phyloP scores from a whole-genome alignment of 2,329 filamentous ascomycete genomes.

The Fusarium sp. region DNA sequence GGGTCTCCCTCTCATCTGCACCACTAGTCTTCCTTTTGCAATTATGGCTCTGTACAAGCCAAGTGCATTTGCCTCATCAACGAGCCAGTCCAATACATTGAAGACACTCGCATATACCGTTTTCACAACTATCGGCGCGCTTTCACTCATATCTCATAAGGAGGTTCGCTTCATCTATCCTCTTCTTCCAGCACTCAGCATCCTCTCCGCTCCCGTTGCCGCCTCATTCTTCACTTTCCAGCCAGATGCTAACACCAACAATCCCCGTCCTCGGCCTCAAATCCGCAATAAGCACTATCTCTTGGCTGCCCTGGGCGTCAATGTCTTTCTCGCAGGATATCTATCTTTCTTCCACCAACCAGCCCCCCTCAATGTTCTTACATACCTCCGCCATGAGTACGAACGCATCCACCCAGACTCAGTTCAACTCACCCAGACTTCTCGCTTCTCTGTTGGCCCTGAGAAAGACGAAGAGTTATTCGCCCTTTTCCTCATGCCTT shows the following conservation, averaged over 20 bases:
- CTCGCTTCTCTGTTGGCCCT: conserved; percentile 41
- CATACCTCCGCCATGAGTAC: conserved; percentile 80
- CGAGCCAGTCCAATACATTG: conserved; percentile 48
- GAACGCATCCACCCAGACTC: conserved; percentile 62
- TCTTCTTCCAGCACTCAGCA: conserved; percentile 84
- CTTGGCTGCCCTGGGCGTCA: conserved; percentile 67
- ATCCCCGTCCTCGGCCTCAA: conserved; percentile 43
- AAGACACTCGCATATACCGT: conserved; percentile 65
- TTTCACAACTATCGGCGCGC: conserved; percentile 65
- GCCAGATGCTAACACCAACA: conserved; percentile 38
- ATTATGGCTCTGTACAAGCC: conserved; percentile 69
- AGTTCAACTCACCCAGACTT: conserved; percentile 32
- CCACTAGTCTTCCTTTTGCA: conserved; percentile 82
- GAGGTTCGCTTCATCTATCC: conserved; percentile 98
- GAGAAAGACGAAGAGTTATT: conserved; percentile 59
- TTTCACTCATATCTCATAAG: conserved; percentile 91
- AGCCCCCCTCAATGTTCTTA: conserved; percentile 78
- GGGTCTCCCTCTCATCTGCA: conserved; percentile 87
- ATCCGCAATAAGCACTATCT: conserved; percentile 67
- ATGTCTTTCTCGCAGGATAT: conserved; percentile 78
- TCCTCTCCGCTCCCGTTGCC: conserved; percentile 77
- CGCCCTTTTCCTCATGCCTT: conserved; percentile 90
- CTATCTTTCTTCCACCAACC: conserved; percentile 81
- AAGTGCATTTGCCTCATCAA: conserved; percentile 44
- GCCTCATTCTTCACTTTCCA: conserved; percentile 69